Conservation (phyloP, 768 basidiomycete species). For the Boletales sp. region DNA sequence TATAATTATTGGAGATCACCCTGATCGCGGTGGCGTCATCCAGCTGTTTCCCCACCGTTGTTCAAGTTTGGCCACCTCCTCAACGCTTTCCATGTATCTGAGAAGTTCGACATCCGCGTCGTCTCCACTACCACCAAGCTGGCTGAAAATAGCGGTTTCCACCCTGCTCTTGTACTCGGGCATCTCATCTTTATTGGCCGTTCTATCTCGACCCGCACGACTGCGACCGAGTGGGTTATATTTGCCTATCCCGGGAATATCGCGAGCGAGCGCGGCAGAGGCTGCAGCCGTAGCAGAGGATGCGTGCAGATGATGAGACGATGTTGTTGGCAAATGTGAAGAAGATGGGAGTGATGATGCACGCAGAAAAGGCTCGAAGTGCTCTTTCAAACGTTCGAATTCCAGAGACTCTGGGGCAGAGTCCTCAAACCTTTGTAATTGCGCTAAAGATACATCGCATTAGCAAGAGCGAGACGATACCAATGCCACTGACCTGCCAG, state of each 20-base stretch:
- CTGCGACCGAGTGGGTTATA: conserved; percentile 60
- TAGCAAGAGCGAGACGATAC: background rate
- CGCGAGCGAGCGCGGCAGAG: conserved; percentile 82
- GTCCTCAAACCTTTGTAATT: conserved; percentile 88
- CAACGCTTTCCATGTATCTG: conserved; percentile 55
- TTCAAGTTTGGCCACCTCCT: conserved; percentile 66
- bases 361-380: conserved; percentile 93
- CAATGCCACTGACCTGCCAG: conserved; percentile 65
- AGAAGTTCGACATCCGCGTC: conserved; percentile 72
- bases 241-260: conserved; percentile 79
- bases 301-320: conserved; percentile 70
- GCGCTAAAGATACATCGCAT: conserved; percentile 48
- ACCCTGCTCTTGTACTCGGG: conserved; percentile 70
- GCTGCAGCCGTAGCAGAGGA: conserved; percentile 88
- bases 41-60: conserved; percentile 83
- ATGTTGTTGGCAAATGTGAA: conserved; percentile 45
- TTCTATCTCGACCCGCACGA: conserved; percentile 55
- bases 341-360: conserved; percentile 73
- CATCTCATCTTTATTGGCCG: conserved; percentile 72
- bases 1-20: conserved; percentile 36
- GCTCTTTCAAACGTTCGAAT: conserved; percentile 93
- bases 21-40: conserved; percentile 59
- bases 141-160: conserved; percentile 55
- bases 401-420: conserved; percentile 80
- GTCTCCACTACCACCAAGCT: conserved; percentile 54